Conservation (phyloP, 768 basidiomycete species). For the Cystofilobasidium capitatum region DNA sequence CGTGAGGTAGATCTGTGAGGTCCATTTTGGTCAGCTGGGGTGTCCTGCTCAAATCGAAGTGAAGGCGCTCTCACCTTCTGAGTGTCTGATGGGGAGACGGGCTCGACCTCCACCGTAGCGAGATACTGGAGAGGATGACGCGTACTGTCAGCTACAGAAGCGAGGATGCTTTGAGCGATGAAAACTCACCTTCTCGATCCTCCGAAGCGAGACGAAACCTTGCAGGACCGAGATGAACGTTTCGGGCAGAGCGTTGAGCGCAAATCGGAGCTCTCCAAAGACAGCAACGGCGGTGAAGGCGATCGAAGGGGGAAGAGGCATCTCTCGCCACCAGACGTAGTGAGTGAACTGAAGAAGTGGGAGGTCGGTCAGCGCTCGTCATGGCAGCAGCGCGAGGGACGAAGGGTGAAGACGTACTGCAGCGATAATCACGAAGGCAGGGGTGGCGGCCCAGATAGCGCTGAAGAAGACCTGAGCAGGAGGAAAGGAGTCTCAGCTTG, state of each 20-base stretch:
- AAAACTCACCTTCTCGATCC: slow-evolving; percentile 56
- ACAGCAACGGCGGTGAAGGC: slow-evolving; percentile 64
- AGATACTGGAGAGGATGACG: slow-evolving; percentile 51
- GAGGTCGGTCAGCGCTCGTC: background rate
- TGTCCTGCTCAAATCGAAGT: slow-evolving; percentile 29
- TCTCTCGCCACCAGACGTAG: slow-evolving; percentile 19
- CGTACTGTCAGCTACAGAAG: too few species aligned
- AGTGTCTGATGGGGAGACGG: slow-evolving; percentile 51
- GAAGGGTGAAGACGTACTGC: background rate
- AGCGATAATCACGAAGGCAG: slow-evolving; percentile 49
- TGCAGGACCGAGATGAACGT: slow-evolving; percentile 74
- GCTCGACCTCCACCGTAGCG: slow-evolving; percentile 58
- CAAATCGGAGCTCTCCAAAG: slow-evolving; percentile 57
- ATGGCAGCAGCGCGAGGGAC: too few species aligned
- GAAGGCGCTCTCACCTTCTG: slow-evolving; percentile 52
- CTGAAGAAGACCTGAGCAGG: slow-evolving; percentile 44
- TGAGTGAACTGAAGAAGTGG: background rate
- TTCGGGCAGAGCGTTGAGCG: slow-evolving; percentile 74
- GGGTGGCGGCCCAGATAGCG: slow-evolving; percentile 50
- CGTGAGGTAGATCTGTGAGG: slow-evolving; percentile 45
- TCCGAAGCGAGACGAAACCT: slow-evolving; percentile 69
- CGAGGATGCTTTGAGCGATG: background rate
- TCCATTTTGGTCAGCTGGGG: too few species aligned
- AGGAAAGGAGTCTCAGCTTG: background rate
- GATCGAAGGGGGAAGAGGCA: slow-evolving; percentile 60